Evolutionary conservation across 2,329 filamentous ascomycete genomes (phyloP).

Genomic region (Hypoxylon sp.): DNA sequence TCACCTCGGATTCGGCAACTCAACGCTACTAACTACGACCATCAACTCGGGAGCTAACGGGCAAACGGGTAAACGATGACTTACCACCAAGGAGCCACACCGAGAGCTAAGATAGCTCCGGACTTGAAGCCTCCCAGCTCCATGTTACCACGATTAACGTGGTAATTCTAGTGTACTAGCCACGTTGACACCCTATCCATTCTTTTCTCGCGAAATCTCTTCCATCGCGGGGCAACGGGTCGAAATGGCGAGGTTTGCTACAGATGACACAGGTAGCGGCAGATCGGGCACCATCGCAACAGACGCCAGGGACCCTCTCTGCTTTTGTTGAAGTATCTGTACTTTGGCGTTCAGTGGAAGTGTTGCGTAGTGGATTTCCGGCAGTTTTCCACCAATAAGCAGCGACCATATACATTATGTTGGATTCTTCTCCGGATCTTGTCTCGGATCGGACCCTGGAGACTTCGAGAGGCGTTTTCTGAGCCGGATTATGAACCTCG

Average conservation of each 20-base stretch:
- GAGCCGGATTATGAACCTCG: background rate
- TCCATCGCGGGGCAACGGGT: background rate
- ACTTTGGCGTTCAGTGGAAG: conserved; percentile 9
- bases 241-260: conserved; percentile 15
- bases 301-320: conserved; percentile 1
- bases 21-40: conserved; percentile 2
- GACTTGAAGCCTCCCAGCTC: conserved; percentile 15
- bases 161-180: conserved; percentile 7
- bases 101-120: conserved; percentile 14
- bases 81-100: conserved; percentile 17
- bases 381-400: conserved; percentile 30
- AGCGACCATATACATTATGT: conserved; percentile 2
- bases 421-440: background rate
- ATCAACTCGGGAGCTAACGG: conserved; percentile 9
- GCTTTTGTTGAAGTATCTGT: conserved; percentile 8
- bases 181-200: conserved; percentile 12
- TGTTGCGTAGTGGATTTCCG: conserved; percentile 23
- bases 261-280: conserved; percentile 3
- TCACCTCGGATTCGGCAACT: conserved; percentile 15
- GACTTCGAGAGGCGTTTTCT: conserved; percentile 13
- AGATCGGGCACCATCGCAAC: conserved; percentile 7
- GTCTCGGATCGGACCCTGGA: conserved; percentile 24
- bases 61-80: conserved; percentile 16
- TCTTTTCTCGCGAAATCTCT: conserved; percentile 7
- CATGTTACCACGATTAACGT: conserved; percentile 16